A percentile compares a stretch with the other conserved stretches of the same genome.
Evolutionary conservation across 108 stramenopile species (phyloP).

Genomic region (Schizochytrium sp.): DNA sequence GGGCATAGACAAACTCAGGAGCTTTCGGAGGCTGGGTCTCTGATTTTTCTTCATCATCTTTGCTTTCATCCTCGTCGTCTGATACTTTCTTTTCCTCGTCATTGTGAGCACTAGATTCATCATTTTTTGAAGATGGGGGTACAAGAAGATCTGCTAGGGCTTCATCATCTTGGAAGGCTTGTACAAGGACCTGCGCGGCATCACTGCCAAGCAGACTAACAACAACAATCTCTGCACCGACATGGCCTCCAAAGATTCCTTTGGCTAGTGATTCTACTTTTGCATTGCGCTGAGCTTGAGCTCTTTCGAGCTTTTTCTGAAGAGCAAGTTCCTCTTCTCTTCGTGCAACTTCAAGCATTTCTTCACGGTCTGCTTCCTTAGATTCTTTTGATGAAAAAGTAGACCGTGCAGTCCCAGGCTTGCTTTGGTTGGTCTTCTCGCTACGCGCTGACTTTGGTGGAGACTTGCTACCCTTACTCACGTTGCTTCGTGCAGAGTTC

Average conservation of each 20-base stretch:
- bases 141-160: not conserved
- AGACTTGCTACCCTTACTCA: not conserved
- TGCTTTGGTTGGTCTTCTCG: not conserved
- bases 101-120: not conserved
- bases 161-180: not conserved
- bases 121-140: not conserved
- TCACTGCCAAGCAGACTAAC: not conserved
- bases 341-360: not conserved
- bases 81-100: not conserved
- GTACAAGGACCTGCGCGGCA: not conserved
- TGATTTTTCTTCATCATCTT: not conserved
- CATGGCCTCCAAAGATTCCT: not conserved
- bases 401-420: no score
- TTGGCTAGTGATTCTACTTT: not conserved
- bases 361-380: not conserved
- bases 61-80: not conserved
- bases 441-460: not conserved
- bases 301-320: not conserved
- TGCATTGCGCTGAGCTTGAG: not conserved
- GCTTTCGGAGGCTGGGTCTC: not conserved
- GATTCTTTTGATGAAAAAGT: not conserved
- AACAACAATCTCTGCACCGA: not conserved
- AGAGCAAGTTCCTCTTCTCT: not conserved
- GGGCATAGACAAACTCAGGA: not conserved
- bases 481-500: conserved; percentile 1